These are phyloP conservation scores for Pharus latifolius DNA, from an alignment of 176 grass and related monocot species.

Conservation along the genomic window DNA sequence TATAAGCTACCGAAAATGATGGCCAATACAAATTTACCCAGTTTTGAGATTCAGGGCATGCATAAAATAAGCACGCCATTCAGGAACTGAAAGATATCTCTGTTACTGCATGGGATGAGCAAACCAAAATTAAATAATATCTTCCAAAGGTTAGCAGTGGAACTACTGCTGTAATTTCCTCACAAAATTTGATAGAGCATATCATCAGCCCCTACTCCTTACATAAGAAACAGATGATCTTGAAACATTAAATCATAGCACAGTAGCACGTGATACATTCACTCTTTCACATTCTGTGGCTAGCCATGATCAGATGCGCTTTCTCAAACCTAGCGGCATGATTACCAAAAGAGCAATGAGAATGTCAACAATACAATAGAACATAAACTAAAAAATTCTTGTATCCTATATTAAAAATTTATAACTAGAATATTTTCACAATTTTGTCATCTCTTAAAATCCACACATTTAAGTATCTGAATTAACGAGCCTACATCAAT, in stretches of 20 bases:
- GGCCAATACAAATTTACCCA: not conserved
- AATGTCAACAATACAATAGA: not conserved
- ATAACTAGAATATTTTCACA: not conserved
- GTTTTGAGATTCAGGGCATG: not conserved
- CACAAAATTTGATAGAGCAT: not conserved
- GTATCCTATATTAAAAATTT: not conserved
- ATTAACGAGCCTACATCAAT: not conserved
- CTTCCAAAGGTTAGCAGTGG: not conserved
- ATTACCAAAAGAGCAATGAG: constrained; percentile 30
- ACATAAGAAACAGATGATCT: not conserved
- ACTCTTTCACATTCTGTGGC: constrained; percentile 18
- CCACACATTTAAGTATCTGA: not conserved
- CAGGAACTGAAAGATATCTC: not conserved
- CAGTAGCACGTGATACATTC: constrained; percentile 12
- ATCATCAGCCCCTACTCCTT: not conserved
- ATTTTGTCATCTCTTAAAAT: not conserved
- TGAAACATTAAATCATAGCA: constrained; percentile 12
- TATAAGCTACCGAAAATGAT: not conserved
- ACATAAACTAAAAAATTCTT: not conserved
- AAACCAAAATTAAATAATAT: not conserved
- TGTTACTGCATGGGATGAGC: not conserved
- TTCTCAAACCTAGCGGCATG: constrained; percentile 54
- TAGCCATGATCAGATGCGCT: constrained; percentile 71
- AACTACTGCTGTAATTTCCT: not conserved
- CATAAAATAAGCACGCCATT: not conserved